phyloP scores from a whole-genome alignment of 331 rosid species.

The Erythrophleum ivorense region DNA sequence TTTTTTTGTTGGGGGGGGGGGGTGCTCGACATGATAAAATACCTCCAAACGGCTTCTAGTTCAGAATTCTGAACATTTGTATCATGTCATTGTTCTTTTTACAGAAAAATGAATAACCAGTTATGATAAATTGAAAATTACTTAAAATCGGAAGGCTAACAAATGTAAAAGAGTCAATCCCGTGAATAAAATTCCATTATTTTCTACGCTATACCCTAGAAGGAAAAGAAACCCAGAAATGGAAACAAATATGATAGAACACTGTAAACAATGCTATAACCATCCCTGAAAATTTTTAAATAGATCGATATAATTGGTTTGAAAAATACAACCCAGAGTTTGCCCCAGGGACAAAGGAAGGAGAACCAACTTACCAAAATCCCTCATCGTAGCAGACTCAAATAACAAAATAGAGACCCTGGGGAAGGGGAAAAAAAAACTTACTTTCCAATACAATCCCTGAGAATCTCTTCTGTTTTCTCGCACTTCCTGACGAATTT shows the following conservation, averaged over 20 bases:
- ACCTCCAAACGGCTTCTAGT: not conserved
- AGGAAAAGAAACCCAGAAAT: not conserved
- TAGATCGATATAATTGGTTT: too few species aligned
- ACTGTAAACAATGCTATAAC: not conserved
- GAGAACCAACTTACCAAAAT: not conserved
- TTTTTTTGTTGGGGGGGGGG: too few species aligned
- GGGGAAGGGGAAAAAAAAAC: not conserved
- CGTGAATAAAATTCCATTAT: not conserved
- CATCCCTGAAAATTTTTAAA: not conserved
- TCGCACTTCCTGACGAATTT: constrained; percentile 81
- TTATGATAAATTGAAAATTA: too few species aligned
- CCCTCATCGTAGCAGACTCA: not conserved
- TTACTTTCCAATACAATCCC: constrained; percentile 77
- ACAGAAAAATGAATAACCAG: not conserved
- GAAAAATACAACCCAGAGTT: not conserved
- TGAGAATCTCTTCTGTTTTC: constrained; percentile 79
- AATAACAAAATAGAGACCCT: not conserved
- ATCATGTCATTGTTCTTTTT: not conserved
- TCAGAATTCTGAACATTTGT: not conserved
- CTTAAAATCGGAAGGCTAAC: not conserved
- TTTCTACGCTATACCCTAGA: not conserved
- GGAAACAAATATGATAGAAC: not conserved
- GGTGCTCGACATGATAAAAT: not conserved
- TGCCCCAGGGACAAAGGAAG: not conserved
- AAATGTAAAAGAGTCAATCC: not conserved